These are phyloP conservation scores for Phaeosphaeria sp. DNA, from an alignment of 2,329 filamentous ascomycete genomes.

Conservation along the genomic window DNA sequence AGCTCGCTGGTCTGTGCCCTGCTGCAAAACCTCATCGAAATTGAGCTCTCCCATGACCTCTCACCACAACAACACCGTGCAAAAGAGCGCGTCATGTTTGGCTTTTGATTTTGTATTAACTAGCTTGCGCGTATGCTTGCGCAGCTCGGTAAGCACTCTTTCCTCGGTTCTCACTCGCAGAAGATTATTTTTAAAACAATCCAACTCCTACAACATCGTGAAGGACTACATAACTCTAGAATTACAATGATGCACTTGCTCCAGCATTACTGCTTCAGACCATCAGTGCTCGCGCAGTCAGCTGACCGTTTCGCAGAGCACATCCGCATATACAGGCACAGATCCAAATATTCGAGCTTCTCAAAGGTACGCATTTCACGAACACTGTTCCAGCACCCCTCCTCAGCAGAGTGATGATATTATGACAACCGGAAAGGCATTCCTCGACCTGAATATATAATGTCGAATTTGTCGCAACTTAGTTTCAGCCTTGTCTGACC, in stretches of 20 bases:
- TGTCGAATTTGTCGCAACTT: slow-evolving; percentile 69
- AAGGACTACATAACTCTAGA: slow-evolving; percentile 62
- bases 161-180: slow-evolving; percentile 29
- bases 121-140: slow-evolving; percentile 11
- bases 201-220: slow-evolving; percentile 64
- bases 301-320: slow-evolving; percentile 28
- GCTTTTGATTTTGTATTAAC: slow-evolving; percentile 18
- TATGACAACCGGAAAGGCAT: slow-evolving; percentile 70
- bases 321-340: not conserved
- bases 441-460: slow-evolving; percentile 70
- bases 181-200: slow-evolving; percentile 61
- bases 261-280: slow-evolving; percentile 13
- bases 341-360: not conserved
- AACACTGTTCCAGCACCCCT: slow-evolving; percentile 9
- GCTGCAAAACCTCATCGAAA: not conserved
- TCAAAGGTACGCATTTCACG: slow-evolving; percentile 5
- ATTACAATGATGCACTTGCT: slow-evolving; percentile 60
- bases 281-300: not conserved
- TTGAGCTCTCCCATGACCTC: slow-evolving; percentile 16
- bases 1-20: not conserved
- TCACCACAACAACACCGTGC: slow-evolving; percentile 3
- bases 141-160: slow-evolving; percentile 23
- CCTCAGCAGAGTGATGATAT: slow-evolving; percentile 63
- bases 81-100: slow-evolving; percentile 18
- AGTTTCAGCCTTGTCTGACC: slow-evolving; percentile 77